Percentiles rank a stretch among this genome's conserved stretches.
phyloP scores from a whole-genome alignment of 306 rosid genomes.

The Vigna radiata region DNA sequence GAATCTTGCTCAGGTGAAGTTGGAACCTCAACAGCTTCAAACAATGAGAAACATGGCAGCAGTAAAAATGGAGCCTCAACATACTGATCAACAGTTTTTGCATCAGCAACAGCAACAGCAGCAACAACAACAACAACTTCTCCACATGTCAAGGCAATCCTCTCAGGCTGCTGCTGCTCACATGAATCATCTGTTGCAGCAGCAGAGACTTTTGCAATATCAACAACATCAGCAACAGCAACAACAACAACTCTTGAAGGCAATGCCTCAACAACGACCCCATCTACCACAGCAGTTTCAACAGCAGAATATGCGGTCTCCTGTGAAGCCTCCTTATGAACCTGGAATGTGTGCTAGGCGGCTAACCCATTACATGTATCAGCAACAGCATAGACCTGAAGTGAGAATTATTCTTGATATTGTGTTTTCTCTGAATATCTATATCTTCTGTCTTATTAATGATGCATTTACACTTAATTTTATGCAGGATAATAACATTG shows the following conservation, averaged over 20 bases:
- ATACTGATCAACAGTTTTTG: conserved; percentile 75
- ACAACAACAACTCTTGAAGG: conserved; percentile 67
- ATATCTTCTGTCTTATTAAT: conserved; percentile 30
- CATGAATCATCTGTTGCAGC: conserved; percentile 72
- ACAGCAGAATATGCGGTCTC: conserved; percentile 81
- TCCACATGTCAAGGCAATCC: conserved; percentile 87
- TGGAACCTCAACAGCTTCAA: conserved; percentile 84
- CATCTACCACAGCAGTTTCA: conserved; percentile 84
- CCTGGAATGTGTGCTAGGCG: conserved; percentile 99
- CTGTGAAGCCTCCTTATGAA: conserved; percentile 83
- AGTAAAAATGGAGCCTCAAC: conserved; percentile 81
- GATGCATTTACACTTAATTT: conserved; percentile 42
- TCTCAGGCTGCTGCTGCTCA: conserved; percentile 89
- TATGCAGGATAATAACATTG: conserved; percentile 85
- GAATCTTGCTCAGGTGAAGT: conserved; percentile 65
- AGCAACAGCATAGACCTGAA: conserved; percentile 91
- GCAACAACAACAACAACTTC: conserved; percentile 74
- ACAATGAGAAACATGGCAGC: conserved; percentile 64
- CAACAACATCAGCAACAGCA: conserved; percentile 87
- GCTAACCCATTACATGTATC: conserved; percentile 89
- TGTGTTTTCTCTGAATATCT: conserved; percentile 18
- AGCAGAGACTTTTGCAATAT: conserved; percentile 73
- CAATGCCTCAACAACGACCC: conserved; percentile 86
- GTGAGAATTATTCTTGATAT: conserved; percentile 53
- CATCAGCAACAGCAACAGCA: conserved; percentile 70